Base-by-base conservation (phyloP, 1,284 basidiomycete genomes). In the Ceratobasidium papillatum region DNA sequence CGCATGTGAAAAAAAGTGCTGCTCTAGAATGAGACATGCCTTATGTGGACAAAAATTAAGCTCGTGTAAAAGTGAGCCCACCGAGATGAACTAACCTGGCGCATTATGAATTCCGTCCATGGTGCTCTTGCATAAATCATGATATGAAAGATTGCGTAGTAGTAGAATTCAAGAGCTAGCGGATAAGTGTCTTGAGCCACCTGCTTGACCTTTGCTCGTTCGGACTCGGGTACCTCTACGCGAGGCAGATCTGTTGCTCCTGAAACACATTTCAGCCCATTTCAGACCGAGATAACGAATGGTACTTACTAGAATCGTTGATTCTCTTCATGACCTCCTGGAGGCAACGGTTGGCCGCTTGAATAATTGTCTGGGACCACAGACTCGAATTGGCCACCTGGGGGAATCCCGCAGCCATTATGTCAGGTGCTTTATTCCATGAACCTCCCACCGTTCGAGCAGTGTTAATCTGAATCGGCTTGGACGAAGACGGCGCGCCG, bases 71-170 rank as follows among this genome's bases (percentile, higher is more conserved):
- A 25, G 8, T 34, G n/a, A n/a, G n/a, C n/a, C 38, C 19, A 41
- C 12, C n/a, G 36, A 12, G 25, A 17, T 34, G 19, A 64, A 58
- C 66, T n/a, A 36, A 69, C 66, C 38, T 58, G 66, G 11, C 51
- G 52, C 36, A 69, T 22, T n/a, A 56, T 4, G 19, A 38, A 43
- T 38, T 34, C 22, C 17, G 66, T 69, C 54, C 54, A 58, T 19
- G 5, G 34, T 45, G 22, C 52, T 58, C 25, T 36, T 3, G 36
- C 9, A 32, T 51, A 45, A 2, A 69, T 34, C 66, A 69, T 56
- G 14, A 58, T 30, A 27, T 69, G 54, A 9, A 69, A 52, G 38
- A 51, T 51, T 32, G 52, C 51, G 27, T 51, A 19, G 38, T 22
- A 34, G 52, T 69, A 69, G n/a, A 69, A 58, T 22, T 22, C 36